Percentiles rank a stretch among this genome's conserved stretches.
Conservation (phyloP, 768 basidiomycete genomes). For the Tylopilus vinaceipallidus region DNA sequence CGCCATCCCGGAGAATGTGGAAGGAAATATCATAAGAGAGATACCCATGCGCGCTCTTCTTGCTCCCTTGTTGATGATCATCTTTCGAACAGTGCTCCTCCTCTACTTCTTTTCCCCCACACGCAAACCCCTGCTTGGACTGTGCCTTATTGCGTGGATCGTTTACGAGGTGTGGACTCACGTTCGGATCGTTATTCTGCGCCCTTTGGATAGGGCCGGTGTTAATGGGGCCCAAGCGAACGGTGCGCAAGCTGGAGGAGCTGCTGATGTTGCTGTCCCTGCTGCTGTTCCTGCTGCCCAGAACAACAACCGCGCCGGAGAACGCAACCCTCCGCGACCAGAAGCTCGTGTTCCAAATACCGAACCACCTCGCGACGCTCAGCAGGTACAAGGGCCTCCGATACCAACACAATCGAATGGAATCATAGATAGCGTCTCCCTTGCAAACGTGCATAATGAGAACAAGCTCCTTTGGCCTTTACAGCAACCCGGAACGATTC, state of each 20-base stretch:
- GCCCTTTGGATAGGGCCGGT: slow-evolving; percentile 36
- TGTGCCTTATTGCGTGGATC: slow-evolving; percentile 67
- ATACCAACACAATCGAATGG: slow-evolving; percentile 31
- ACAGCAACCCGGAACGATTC: slow-evolving; percentile 12
- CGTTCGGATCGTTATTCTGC: slow-evolving; percentile 46
- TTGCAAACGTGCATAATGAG: slow-evolving; percentile 55
- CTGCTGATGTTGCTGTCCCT: slow-evolving; percentile 26
- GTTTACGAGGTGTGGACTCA: slow-evolving; percentile 76
- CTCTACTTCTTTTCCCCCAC: slow-evolving; percentile 78
- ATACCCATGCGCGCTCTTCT: slow-evolving; percentile 66
- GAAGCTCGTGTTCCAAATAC: slow-evolving; percentile 16
- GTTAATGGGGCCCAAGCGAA: slow-evolving; percentile 23
- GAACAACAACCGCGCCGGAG: slow-evolving; percentile 14
- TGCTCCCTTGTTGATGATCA: slow-evolving; percentile 64
- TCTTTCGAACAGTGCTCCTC: slow-evolving; percentile 63
- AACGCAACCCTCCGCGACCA: slow-evolving; percentile 15
- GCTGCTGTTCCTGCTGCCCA: slow-evolving; percentile 17
- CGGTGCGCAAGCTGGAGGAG: slow-evolving; percentile 18
- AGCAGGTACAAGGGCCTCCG: slow-evolving; percentile 29
- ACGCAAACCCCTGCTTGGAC: slow-evolving; percentile 65
- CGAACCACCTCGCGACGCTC: slow-evolving; percentile 12
- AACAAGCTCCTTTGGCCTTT: slow-evolving; percentile 46
- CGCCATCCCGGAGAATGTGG: slow-evolving; percentile 20
- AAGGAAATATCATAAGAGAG: slow-evolving; percentile 44
- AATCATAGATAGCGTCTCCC: slow-evolving; percentile 52